Evolutionary conservation across 108 stramenopile genomes (phyloP), one percentile per base, ranked within the genome.

Genomic region (Skeletonema grethae): DNA sequence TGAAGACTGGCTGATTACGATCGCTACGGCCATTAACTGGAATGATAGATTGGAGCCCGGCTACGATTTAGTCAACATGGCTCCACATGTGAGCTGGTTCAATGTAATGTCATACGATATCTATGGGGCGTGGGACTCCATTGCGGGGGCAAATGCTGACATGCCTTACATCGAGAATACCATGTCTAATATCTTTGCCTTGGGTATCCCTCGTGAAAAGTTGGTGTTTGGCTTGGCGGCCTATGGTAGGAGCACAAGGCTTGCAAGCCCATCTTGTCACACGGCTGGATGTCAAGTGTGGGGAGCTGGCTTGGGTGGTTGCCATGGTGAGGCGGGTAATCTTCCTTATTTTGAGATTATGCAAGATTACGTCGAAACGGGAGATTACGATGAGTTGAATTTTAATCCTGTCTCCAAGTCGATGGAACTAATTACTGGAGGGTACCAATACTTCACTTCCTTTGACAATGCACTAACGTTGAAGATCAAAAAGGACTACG

Each of bases 21-120:
- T 79, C 7, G 78, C 78, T 16, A 74, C 78, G 2, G 28, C 67
- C 3, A 73, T 79, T 25, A 73, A 73, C 25, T 55, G 45, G 50
- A 15, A 32, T 11, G 11, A 35, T 24, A 65, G 63, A 25, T 43
- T 79, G 9, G 55, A 55, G 16, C 28, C 48, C 8, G 78, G 78
- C 18, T 79, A 73, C 62, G 78, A 79, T 41, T 65, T 79, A 65
- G 41, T 68, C 0, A 16, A 11, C 11, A 73, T 79, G 65, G 45
- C 38, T n/a, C 55, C 65, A 9, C 59, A 73, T 32, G 72, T 79
- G 39, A 67, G 68, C 45, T 79, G 64, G 65, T 79, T 79, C 72
- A 72, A 79, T 22, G 32, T 79, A 39, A 79, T 79, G 78, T 36
- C 46, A 16, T 79, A 79, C 57, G 72, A 79, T 43, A 79, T 73